Base-by-base conservation (phyloP, 129 eudicot species). In the Artemisia annua region DNA sequence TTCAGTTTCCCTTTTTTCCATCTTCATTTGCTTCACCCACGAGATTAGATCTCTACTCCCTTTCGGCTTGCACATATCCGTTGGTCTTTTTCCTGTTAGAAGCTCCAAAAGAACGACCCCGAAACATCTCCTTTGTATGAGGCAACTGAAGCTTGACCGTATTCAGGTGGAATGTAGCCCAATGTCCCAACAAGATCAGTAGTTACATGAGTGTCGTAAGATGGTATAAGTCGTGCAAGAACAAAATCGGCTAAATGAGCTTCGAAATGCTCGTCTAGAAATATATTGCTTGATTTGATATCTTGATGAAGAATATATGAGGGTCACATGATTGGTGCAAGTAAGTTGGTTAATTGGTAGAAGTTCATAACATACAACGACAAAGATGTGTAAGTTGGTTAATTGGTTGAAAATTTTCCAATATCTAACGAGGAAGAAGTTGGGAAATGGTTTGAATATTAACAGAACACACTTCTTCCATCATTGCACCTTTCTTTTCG, bases 91-190 rank as follows among this genome's bases (percentile, higher is more conserved):
- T 1, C 92, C 85, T 1, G 96, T 89, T 16, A 89, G 69, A 72
- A 89, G 91, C 86, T 89, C 96, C 75, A 86, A 72, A 80, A 89
- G 92, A 39, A 89, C 96, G 7, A 89, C 96, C 67, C 96, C 96
- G 48, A 86, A 86, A 73, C 96, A 48, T 87, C 92, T 6, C 96
- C 96, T 56, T 89, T 89, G 32, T 89, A 89, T n/a, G 88, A 86
- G 16, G 96, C 96, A 78, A 86, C 90, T 0, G 92, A 78, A 63
- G 92, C 96, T 67, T 84, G 92, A 32, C 91, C 83, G 11, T 89
- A 89, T 76, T 89, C 96, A 0, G 96, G 96, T 49, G 92, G 96
- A 65, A 89, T 89, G 74, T 89, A 89, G 8, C 96, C 96, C 16
- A 89, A 52, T 4, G 96, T 89, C 10, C 96, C 96, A 4, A 89